Evolutionary conservation across 768 basidiomycete species (phyloP).

Genomic region (Lactarius sanguifluus): DNA sequence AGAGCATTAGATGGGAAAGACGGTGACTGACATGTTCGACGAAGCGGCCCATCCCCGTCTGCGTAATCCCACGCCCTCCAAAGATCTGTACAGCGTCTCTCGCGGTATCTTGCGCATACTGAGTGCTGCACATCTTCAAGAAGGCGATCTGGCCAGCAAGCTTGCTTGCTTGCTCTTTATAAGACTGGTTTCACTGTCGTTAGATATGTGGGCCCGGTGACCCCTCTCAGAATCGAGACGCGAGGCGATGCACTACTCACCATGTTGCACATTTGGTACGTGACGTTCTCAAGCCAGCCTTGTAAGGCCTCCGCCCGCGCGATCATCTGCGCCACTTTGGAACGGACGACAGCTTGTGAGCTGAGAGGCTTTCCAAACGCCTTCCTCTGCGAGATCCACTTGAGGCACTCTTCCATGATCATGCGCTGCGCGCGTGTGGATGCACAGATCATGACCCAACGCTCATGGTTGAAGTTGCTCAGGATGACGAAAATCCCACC

Average conservation of each 20-base stretch:
- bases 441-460: slow-evolving; percentile 86
- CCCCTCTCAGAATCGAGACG: not conserved
- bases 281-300: slow-evolving; percentile 81
- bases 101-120: slow-evolving; percentile 73
- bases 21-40: slow-evolving; percentile 61
- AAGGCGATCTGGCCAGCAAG: slow-evolving; percentile 83
- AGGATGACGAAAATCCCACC: slow-evolving; percentile 66
- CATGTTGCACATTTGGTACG: slow-evolving; percentile 89
- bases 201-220: slow-evolving; percentile 1
- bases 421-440: slow-evolving; percentile 62
- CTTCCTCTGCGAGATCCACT: slow-evolving; percentile 76
- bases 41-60: slow-evolving; percentile 76
- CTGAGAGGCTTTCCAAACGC: slow-evolving; percentile 90
- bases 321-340: slow-evolving; percentile 89
- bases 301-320: slow-evolving; percentile 77
- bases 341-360: slow-evolving; percentile 84
- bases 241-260: slow-evolving; percentile 33
- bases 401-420: slow-evolving; percentile 79
- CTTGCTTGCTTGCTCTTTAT: slow-evolving; percentile 68
- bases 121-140: slow-evolving; percentile 75
- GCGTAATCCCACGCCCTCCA: slow-evolving; percentile 84
- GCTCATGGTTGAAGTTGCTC: slow-evolving; percentile 93
- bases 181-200: slow-evolving; percentile 43
- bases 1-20: not conserved
- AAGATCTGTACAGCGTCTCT: slow-evolving; percentile 84